These are phyloP conservation scores for Hyaloscypha variabilis DNA, from an alignment of 495 filamentous ascomycete genomes.

Conservation along the genomic window DNA sequence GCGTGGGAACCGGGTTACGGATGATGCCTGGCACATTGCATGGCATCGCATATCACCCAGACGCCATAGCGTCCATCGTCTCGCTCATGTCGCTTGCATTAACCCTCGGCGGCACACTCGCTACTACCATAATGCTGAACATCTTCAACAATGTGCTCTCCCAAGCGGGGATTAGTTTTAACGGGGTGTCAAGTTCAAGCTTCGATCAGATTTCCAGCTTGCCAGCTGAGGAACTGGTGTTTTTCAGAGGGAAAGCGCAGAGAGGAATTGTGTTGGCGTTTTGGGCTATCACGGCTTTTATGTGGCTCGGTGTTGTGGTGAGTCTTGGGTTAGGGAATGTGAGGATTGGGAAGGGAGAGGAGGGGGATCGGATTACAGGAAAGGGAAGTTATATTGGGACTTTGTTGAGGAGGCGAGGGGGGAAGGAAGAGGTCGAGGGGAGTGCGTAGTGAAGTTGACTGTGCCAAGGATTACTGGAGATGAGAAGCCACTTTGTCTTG, in stretches of 20 bases:
- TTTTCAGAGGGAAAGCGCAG: constrained; percentile 7
- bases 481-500: no score
- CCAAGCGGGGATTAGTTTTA: constrained; percentile 19
- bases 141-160: constrained; percentile 59
- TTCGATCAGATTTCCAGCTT: constrained; percentile 20
- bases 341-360: constrained; percentile 17
- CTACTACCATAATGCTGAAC: constrained; percentile 59
- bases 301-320: constrained; percentile 16
- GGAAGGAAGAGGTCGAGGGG: neutral
- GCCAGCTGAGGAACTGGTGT: constrained; percentile 2
- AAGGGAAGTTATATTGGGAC: constrained; percentile 10
- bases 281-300: constrained; percentile 14
- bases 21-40: constrained; percentile 55
- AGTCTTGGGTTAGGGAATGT: constrained; percentile 10
- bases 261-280: constrained; percentile 9
- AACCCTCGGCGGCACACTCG: constrained; percentile 60
- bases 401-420: neutral
- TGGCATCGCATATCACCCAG: constrained; percentile 54
- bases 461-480: no score
- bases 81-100: constrained; percentile 52
- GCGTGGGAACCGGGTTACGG: constrained; percentile 53
- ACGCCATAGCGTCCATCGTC: constrained; percentile 50
- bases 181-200: constrained; percentile 20
- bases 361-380: neutral
- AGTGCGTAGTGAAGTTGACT: no score